Evolutionary conservation across 2,329 filamentous ascomycete species (phyloP).

Genomic region (Aspergillus sp.): DNA sequence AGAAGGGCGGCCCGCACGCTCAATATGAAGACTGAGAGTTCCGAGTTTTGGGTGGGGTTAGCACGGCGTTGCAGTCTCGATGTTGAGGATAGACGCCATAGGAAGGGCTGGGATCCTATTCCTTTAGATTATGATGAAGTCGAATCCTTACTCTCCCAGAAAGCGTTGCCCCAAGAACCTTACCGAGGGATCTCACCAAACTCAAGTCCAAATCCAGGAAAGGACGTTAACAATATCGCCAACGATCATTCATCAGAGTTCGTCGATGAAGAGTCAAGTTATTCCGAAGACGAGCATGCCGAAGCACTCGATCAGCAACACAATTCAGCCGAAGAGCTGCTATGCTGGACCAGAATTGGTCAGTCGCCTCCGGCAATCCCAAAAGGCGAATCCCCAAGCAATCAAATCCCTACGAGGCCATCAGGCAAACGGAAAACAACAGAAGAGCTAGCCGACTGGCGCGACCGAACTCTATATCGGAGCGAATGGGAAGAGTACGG

Average conservation of each 20-base stretch:
- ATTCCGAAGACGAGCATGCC: constrained; percentile 45
- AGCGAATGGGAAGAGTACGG: constrained; percentile 53
- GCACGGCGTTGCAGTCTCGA: constrained; percentile 54
- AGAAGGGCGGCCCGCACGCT: constrained; percentile 55
- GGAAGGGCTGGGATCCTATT: constrained; percentile 29
- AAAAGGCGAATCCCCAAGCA: constrained; percentile 22
- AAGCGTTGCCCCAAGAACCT: constrained; percentile 7
- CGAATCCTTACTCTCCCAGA: constrained; percentile 38
- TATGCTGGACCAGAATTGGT: constrained; percentile 46
- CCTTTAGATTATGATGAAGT: constrained; percentile 43
- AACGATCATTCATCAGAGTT: background rate
- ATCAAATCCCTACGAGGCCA: constrained; percentile 20
- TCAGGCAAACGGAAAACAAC: constrained; percentile 31
- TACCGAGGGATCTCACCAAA: constrained; percentile 11
- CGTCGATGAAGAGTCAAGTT: constrained; percentile 16
- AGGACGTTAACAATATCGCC: background rate
- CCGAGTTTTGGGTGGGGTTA: constrained; percentile 52
- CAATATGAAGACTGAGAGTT: constrained; percentile 47
- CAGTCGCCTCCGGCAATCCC: constrained; percentile 20
- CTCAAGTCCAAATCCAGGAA: background rate
- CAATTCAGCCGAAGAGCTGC: constrained; percentile 46
- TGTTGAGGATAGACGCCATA: constrained; percentile 45
- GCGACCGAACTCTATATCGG: constrained; percentile 45
- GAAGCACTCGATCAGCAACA: constrained; percentile 49
- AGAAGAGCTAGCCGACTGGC: constrained; percentile 49